Conservation (phyloP, 805 yeast genomes). For the Suhomyces faveliae region DNA sequence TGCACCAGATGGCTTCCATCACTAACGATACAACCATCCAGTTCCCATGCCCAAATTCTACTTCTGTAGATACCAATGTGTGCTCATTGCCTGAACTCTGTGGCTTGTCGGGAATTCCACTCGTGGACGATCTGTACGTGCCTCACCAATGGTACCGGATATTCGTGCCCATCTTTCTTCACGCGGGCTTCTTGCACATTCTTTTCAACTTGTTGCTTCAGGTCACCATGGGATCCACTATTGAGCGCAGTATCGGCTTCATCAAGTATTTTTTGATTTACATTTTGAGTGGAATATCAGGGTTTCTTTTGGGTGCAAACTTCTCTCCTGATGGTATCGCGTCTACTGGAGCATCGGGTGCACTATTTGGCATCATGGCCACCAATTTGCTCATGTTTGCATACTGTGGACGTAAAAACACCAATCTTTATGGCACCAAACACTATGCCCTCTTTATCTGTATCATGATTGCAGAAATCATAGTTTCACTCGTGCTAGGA, state of each 20-base stretch:
- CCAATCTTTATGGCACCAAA: slow-evolving; percentile 44
- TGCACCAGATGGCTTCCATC: slow-evolving; percentile 51
- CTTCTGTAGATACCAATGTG: slow-evolving; percentile 50
- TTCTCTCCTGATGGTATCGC: slow-evolving; percentile 66
- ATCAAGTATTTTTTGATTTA: slow-evolving; percentile 55
- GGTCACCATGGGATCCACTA: slow-evolving; percentile 55
- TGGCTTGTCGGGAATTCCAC: slow-evolving; percentile 52
- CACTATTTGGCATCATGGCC: slow-evolving; percentile 68
- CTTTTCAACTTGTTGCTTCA: slow-evolving; percentile 62
- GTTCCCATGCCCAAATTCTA: slow-evolving; percentile 73
- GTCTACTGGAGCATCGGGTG: slow-evolving; percentile 70
- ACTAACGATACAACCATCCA: slow-evolving; percentile 45
- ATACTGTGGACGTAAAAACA: slow-evolving; percentile 49
- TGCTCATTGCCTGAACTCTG: slow-evolving; percentile 60
- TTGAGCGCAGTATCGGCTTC: slow-evolving; percentile 58
- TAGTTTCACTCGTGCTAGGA: slow-evolving; percentile 61
- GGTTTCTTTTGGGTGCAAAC: slow-evolving; percentile 67
- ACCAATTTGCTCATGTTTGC: slow-evolving; percentile 56
- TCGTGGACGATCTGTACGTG: slow-evolving; percentile 27
- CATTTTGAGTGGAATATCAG: slow-evolving; percentile 60
- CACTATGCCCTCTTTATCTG: slow-evolving; percentile 46
- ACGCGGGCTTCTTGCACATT: slow-evolving; percentile 72
- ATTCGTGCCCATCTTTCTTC: slow-evolving; percentile 67
- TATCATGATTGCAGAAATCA: slow-evolving; percentile 54
- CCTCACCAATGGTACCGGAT: slow-evolving; percentile 73